A percentile compares a stretch with the other conserved stretches of the same genome.
These are phyloP conservation scores for Verticillium alfalfae DNA, from an alignment of 2,329 filamentous ascomycete genomes.

Conservation along the genomic window DNA sequence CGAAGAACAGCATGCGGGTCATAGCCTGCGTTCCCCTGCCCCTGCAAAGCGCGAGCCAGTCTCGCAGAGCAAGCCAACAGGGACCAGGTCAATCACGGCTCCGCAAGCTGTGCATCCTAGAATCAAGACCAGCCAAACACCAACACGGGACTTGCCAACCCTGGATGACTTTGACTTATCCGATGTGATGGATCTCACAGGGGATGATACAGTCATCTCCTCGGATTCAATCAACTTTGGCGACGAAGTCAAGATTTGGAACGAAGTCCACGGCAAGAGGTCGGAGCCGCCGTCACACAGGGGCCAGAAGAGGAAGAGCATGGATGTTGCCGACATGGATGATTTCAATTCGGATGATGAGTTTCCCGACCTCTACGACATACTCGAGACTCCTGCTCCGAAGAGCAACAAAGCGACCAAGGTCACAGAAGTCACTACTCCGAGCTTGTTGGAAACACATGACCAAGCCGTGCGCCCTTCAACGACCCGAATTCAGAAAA, in stretches of 20 bases:
- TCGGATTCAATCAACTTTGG: constrained; percentile 28
- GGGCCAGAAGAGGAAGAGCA: constrained; percentile 48
- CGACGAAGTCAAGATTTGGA: constrained; percentile 34
- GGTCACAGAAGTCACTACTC: constrained; percentile 1
- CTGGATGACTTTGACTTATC: constrained; percentile 15
- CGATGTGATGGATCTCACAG: constrained; percentile 30
- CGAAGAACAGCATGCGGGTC: constrained; percentile 5
- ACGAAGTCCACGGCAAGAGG: constrained; percentile 32
- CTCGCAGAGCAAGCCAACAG: neutral
- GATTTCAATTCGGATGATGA: constrained; percentile 25
- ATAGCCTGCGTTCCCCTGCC: neutral
- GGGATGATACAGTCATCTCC: constrained; percentile 23
- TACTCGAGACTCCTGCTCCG: constrained; percentile 32
- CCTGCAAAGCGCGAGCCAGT: neutral
- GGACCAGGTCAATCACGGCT: neutral
- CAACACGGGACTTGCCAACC: neutral
- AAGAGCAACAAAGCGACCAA: constrained; percentile 21
- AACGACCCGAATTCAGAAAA: constrained; percentile 14
- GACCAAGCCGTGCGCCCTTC: constrained; percentile 16
- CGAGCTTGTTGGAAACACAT: constrained; percentile 8
- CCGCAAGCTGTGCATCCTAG: neutral
- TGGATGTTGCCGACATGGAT: constrained; percentile 29
- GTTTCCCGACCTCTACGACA: constrained; percentile 50
- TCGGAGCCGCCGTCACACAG: constrained; percentile 29
- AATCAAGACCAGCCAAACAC: neutral